Evolutionary conservation across 495 filamentous ascomycete species (phyloP), one percentile per base, ranked within the genome.

Genomic region (Talaromyces proteolyticus): DNA sequence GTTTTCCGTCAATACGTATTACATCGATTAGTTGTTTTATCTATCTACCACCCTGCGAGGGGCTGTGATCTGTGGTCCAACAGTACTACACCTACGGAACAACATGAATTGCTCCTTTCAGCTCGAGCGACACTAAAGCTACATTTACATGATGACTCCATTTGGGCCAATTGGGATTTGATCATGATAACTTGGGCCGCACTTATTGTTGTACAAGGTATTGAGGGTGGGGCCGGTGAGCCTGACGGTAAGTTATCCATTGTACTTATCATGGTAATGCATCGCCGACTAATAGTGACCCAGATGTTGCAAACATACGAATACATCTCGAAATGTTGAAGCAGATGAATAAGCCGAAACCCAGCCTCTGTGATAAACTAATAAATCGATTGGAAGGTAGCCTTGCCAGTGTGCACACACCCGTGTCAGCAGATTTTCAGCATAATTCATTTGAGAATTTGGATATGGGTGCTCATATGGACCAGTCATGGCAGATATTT

Each of bases 241-340:
- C 34, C 11, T 12, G 47, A 49, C 14, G 47, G 47, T 49, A 41
- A 41, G 37, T 3, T 21, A 18, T 36, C 2, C n/a, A 3, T 8
- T 34, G 8, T 34, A 34, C 14, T 8, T 34, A 14, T 34, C 14
- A 34, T 2, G 14, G 14, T 14, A n/a, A n/a, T n/a, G n/a, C n/a
- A n/a, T 2, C 29, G 8, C 1, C 29, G 4, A 14, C 29, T 34
- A 1, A 34, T 14, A 34, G 14, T 34, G 29, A 34, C 4, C 8
- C 29, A 49, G 47, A 49, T 41, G 34, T 49, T 23, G 25, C 19
- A 38, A 38, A 49, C 22, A 49, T 49, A 23, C 37, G 47, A 26
- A 41, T 49, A 49, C 47, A 49, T 49, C 47, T 49, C 17, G 47
- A 49, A 49, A 49, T 49, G 36, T n/a, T 49, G 17, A 49, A 41